phyloP scores from a whole-genome alignment of 768 basidiomycete genomes.

The Agrocybe chaxingu region DNA sequence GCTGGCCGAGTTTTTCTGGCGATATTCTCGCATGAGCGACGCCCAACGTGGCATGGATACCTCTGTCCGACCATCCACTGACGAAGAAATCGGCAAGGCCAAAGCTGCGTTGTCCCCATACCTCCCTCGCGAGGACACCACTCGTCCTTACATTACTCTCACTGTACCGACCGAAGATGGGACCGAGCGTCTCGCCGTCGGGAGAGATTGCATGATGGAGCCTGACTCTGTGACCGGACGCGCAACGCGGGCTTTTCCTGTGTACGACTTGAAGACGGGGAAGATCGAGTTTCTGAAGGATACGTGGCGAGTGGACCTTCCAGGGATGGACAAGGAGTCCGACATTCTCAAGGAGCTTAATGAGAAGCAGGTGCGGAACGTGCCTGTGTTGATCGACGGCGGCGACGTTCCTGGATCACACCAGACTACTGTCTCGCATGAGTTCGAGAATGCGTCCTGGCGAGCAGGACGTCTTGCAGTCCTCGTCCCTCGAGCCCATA shows the following conservation, averaged over 20 bases:
- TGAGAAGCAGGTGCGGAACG: constrained; percentile 8
- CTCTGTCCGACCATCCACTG: too few species aligned
- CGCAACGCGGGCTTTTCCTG: constrained; percentile 17
- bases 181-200: too few species aligned
- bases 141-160: too few species aligned
- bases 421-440: background rate
- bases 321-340: constrained; percentile 15
- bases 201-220: background rate
- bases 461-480: background rate
- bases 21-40: too few species aligned
- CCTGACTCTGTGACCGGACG: constrained; percentile 9
- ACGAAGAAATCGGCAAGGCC: too few species aligned
- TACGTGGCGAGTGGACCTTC: constrained; percentile 18
- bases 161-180: too few species aligned
- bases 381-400: constrained; percentile 15
- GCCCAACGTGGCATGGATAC: too few species aligned
- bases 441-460: background rate
- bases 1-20: too few species aligned
- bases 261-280: constrained; percentile 4
- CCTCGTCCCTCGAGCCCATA: too few species aligned
- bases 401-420: background rate
- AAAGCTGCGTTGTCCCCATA: too few species aligned
- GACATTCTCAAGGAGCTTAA: constrained; percentile 16
- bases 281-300: constrained; percentile 27
- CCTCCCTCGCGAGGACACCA: too few species aligned